These are phyloP conservation scores for Epichloe sp. DNA, from an alignment of 2,329 filamentous ascomycete genomes.

Conservation along the genomic window DNA sequence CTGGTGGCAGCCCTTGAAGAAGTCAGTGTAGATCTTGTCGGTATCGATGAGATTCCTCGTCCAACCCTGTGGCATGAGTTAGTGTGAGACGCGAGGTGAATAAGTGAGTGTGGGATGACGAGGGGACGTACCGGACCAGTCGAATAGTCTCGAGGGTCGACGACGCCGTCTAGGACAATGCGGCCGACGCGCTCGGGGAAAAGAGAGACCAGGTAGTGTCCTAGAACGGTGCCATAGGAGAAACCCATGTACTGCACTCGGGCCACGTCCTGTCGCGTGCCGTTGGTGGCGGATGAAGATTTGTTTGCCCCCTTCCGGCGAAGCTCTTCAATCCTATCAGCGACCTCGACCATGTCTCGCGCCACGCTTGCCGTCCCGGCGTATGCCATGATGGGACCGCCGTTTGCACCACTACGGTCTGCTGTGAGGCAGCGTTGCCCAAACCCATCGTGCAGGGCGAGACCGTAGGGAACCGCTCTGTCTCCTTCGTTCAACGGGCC, in stretches of 20 bases:
- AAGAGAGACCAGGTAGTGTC: constrained; percentile 14
- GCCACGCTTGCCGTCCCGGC: constrained; percentile 10
- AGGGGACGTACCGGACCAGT: constrained; percentile 12
- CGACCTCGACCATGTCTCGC: constrained; percentile 6
- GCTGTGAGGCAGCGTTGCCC: constrained; percentile 14
- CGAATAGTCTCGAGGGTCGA: constrained; percentile 20
- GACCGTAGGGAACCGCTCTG: constrained; percentile 2
- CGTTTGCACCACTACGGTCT: constrained; percentile 4
- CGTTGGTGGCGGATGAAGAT: neutral
- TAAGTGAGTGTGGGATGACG: neutral
- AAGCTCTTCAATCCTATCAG: constrained; percentile 6
- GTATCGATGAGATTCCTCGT: constrained; percentile 19
- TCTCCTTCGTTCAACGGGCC: neutral
- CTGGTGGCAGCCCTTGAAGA: constrained; percentile 20
- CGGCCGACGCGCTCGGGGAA: constrained; percentile 19
- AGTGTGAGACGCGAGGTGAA: neutral
- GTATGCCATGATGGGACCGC: constrained; percentile 13
- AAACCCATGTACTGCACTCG: constrained; percentile 31
- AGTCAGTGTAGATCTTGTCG: constrained; percentile 14
- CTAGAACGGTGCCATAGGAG: constrained; percentile 23
- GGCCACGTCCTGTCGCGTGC: constrained; percentile 1
- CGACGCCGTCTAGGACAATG: constrained; percentile 22
- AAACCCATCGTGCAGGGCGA: constrained; percentile 8
- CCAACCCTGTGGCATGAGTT: constrained; percentile 12
- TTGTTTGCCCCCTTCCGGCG: neutral